Base-by-base conservation (phyloP, 1,284 basidiomycete genomes). In the Ustilago vetiveriae region DNA sequence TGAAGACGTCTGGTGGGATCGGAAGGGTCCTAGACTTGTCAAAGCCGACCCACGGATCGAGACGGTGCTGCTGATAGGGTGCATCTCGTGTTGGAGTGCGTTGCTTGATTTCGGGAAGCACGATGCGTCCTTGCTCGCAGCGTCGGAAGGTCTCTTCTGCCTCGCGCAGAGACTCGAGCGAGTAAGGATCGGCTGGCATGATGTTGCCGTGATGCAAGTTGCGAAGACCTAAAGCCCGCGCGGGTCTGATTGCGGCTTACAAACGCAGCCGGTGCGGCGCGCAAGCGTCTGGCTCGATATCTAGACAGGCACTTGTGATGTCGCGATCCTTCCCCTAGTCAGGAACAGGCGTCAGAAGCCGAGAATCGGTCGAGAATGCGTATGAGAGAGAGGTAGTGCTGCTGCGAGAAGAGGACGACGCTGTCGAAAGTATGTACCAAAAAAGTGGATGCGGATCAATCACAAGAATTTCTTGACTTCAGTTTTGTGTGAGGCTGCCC, bases 31-130 rank as follows among this genome's bases (percentile, higher is more conserved):
- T 64, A 22, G 59, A 56, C 49, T 75, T 70, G 45, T 68, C 59
- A 41, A 77, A 77, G 43, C 60, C 58, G 3, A 72, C 64, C 75
- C 75, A 77, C 9, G 75, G 64, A 35, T 77, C 75, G 46, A 58
- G 56, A 21, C 67, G 57, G 37, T 77, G 75, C 38, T 75, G 72
- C 32, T 75, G 64, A 50, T 77, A 77, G 14, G 72, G 72, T 30
- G 70, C 75, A 47, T 77, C 73, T 29, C 75, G 66, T n/a, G 63
- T 39, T 24, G 75, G 69, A 43, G 59, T 60, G 30, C 69, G 57
- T 26, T 67, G 56, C 42, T 72, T 72, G 47, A 72, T 43, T 38
- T 72, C 69, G 39, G 69, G 69, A 8, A 72, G 59, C 3, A 52
- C 57, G 24, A 67, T 39, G 14, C 69, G 57, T 38, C 63, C 69